Evolutionary conservation across 2,329 filamentous ascomycete species (phyloP).

Genomic region (Talaromyces sp.): DNA sequence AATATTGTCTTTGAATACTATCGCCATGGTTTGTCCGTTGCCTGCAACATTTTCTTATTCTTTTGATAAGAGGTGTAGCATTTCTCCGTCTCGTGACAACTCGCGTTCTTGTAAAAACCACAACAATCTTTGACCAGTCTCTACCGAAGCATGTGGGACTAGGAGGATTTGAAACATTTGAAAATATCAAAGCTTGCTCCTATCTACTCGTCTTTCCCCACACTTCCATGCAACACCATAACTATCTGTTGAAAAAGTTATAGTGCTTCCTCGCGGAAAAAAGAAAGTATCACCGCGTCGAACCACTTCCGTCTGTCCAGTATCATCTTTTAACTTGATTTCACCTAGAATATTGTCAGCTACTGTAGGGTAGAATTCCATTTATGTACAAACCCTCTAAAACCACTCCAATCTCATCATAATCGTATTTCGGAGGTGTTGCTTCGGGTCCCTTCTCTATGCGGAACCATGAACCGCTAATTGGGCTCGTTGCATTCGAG

Average conservation of each 20-base stretch:
- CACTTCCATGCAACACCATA: constrained; percentile 18
- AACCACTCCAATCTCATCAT: constrained; percentile 22
- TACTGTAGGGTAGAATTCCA: not conserved
- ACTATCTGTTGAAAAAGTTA: constrained; percentile 12
- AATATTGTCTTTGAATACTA: too few species aligned
- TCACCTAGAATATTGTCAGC: not conserved
- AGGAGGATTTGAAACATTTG: too few species aligned
- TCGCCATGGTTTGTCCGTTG: too few species aligned
- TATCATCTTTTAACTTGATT: constrained; percentile 6
- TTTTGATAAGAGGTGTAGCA: too few species aligned
- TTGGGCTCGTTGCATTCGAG: constrained; percentile 5
- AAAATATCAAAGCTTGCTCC: too few species aligned
- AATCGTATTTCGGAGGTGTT: constrained; percentile 18
- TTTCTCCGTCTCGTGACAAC: too few species aligned
- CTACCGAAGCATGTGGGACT: too few species aligned
- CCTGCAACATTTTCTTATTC: too few species aligned
- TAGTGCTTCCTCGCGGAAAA: constrained; percentile 16
- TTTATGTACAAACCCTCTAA: constrained; percentile 16
- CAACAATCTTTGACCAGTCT: too few species aligned
- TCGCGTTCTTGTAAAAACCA: too few species aligned
- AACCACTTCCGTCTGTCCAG: constrained; percentile 10
- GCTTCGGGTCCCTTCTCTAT: constrained; percentile 18
- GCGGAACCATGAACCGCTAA: constrained; percentile 19
- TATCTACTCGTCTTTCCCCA: too few species aligned
- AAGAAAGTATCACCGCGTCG: constrained; percentile 11